Base-by-base conservation (phyloP, 768 basidiomycete genomes). In the Lactifluus rugatus region DNA sequence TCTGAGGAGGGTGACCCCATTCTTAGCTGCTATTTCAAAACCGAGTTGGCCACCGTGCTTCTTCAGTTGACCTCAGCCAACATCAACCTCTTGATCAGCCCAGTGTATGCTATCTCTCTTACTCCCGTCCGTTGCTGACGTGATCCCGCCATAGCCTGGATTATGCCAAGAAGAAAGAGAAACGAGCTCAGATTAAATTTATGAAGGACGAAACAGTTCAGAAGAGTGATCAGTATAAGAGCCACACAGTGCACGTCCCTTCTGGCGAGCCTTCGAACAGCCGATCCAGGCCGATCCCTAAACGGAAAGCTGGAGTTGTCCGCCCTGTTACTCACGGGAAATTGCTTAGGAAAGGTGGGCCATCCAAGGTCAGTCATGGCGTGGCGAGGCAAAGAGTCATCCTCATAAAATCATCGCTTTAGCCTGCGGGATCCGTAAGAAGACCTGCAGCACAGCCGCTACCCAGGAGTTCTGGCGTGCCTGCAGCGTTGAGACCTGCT, bases 101-200 rank as follows among this genome's bases (percentile, higher is more conserved):
- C 93, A 17, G 79, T 78, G 93, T 95, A 68, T 65, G 91, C 73
- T 23, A 55, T 37, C 17, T 17, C 28, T 26, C 65, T n/a, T 10
- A 23, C 42, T 44, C 51, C 6, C 39, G n/a, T 19, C 11, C 13
- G 25, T 32, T 44, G 28, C 53, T 39, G 60, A 32, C n/a, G 41
- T 42, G 21, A 57, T 17, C 6, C 48, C 25, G n/a, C 19, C n/a
- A 0, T 55, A 97, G 90, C 8, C 73, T 97, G 59, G 83, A 89
- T 56, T 98, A 97, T 70, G 77, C 78, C 42, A 98, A 99, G 79
- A 99, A 99, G 81, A 98, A 93, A 73, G 94, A 94, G 62, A 99
- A 98, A 75, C 83, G 83, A 67, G 83, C 87, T 4, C 77, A 81
- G 53, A 91, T 99, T 72, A 87, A 87, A 70, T 87, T 91, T 61